Conservation (phyloP, 2,329 filamentous ascomycete genomes). For the Monosporascus sp. region DNA sequence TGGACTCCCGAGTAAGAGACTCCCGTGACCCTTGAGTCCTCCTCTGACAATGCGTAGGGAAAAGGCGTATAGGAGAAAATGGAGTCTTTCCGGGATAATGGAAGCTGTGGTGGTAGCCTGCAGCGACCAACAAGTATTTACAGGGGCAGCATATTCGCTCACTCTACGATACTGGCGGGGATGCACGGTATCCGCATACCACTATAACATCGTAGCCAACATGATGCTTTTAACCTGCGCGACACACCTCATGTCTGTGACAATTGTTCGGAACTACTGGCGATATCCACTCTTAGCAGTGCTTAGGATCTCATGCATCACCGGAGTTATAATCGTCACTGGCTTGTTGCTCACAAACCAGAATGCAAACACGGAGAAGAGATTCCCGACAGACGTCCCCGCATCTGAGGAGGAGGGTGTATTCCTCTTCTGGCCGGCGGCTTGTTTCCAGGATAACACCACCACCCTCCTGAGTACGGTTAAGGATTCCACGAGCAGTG, state of each 20-base stretch:
- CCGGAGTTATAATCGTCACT: conserved; percentile 25
- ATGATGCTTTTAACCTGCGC: conserved; percentile 32
- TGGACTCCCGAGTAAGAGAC: no score
- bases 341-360: conserved; percentile 28
- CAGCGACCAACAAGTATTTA: conserved; percentile 34
- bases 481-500: conserved; percentile 8
- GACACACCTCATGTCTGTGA: conserved; percentile 30
- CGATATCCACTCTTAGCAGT: conserved; percentile 21
- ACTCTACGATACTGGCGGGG: conserved; percentile 27
- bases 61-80: not conserved
- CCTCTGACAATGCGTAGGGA: conserved; percentile 1
- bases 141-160: conserved; percentile 30
- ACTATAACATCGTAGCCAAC: conserved; percentile 32
- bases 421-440: conserved; percentile 24
- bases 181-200: conserved; percentile 30
- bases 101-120: conserved; percentile 28
- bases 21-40: no score
- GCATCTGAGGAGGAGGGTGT: conserved; percentile 12
- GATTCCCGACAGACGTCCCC: conserved; percentile 26
- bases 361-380: conserved; percentile 9
- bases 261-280: conserved; percentile 30
- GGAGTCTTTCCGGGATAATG: conserved; percentile 23
- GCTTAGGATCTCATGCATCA: conserved; percentile 25
- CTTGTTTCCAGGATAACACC: conserved; percentile 24
- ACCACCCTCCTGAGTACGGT: conserved; percentile 7